A percentile compares a stretch with the other conserved stretches of the same genome.
phyloP scores from a whole-genome alignment of 176 grass and related monocot genomes.

The Poa pratensis region DNA sequence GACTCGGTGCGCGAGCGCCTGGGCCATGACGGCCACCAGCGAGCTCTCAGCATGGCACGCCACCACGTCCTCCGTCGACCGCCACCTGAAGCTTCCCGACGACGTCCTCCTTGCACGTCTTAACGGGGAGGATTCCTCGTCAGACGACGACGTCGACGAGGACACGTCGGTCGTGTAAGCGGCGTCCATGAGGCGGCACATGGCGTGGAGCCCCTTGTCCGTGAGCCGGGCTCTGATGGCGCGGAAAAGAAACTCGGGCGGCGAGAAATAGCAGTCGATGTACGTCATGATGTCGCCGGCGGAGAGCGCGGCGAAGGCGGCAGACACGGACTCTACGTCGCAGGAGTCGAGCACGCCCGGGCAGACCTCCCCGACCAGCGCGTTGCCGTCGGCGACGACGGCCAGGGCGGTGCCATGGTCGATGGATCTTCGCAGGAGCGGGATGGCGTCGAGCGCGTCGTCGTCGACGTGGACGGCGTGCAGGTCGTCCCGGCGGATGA shows the following conservation, averaged over 20 bases:
- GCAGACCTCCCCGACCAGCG: conserved; percentile 71
- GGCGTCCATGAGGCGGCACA: conserved; percentile 56
- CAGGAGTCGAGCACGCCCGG: conserved; percentile 49
- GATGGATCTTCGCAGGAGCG: conserved; percentile 47
- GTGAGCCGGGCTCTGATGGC: conserved; percentile 46
- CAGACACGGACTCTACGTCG: conserved; percentile 40
- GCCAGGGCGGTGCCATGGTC: conserved; percentile 62
- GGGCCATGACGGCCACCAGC: conserved; percentile 88
- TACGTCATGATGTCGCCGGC: conserved; percentile 53
- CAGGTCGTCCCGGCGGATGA: conserved; percentile 52
- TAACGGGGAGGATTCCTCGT: conserved; percentile 49
- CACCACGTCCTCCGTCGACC: conserved; percentile 56
- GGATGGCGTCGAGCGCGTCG: conserved; percentile 53
- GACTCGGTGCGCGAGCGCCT: conserved; percentile 76
- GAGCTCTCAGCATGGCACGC: conserved; percentile 77
- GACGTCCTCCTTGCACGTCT: conserved; percentile 11
- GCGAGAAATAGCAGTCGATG: conserved; percentile 51
- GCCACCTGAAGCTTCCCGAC: conserved; percentile 50
- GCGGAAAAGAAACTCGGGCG: conserved; percentile 53
- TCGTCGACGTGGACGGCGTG: conserved; percentile 55
- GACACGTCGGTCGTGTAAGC: background rate
- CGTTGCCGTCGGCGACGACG: conserved; percentile 48
- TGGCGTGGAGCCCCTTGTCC: conserved; percentile 48
- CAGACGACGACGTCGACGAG: conserved; percentile 49
- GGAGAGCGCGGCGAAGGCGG: conserved; percentile 58